Conservation (phyloP, 371 early-diverging fungal species). For the Rhizopus arrhizus region DNA sequence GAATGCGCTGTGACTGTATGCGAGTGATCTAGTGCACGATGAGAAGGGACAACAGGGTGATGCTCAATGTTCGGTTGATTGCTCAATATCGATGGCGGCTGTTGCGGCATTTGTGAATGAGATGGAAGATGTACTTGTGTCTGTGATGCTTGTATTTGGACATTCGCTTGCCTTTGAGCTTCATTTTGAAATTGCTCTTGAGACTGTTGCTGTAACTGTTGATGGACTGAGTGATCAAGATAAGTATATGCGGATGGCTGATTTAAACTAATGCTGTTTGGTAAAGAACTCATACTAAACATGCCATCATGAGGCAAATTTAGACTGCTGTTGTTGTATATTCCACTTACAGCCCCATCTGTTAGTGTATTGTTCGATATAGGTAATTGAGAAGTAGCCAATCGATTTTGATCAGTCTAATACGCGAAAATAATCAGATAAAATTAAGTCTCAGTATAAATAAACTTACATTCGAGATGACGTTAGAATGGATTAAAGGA, state of each 20-base stretch:
- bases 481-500: background rate
- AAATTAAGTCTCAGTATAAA: background rate
- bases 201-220: background rate
- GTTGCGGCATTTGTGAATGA: constrained; percentile 6
- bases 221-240: background rate
- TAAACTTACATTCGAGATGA: background rate
- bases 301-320: background rate
- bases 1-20: background rate
- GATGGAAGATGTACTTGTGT: background rate
- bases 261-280: background rate
- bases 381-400: background rate
- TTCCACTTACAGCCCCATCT: background rate
- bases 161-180: background rate
- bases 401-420: background rate
- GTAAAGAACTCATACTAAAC: background rate
- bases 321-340: background rate
- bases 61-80: constrained; percentile 12
- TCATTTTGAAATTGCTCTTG: background rate
- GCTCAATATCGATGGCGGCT: constrained; percentile 12
- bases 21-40: constrained; percentile 3
- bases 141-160: background rate
- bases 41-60: constrained; percentile 31
- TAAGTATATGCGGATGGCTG: background rate
- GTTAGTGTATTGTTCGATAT: background rate
- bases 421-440: background rate